Conservation (phyloP, 1,139 yeast species). For the Magnusiomyces tetraspermus region DNA sequence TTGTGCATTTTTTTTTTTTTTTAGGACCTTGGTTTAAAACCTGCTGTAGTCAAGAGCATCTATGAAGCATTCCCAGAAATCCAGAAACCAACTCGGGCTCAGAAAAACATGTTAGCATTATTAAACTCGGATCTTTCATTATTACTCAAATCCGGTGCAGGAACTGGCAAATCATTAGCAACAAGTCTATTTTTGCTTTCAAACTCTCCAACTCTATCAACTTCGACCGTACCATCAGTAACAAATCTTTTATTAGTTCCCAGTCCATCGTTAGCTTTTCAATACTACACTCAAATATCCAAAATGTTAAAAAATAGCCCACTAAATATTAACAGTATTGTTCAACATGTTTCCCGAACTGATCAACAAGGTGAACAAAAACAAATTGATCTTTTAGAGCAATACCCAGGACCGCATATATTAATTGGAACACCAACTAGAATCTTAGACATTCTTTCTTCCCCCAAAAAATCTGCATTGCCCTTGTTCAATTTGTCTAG, state of each 20-base stretch:
- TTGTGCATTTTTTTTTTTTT: no score
- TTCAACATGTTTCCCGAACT: conserved; percentile 58
- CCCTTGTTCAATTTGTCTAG: conserved; percentile 19
- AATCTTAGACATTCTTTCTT: conserved; percentile 56
- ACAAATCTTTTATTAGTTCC: conserved; percentile 56
- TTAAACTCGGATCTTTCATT: conserved; percentile 27
- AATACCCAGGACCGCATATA: conserved; percentile 66
- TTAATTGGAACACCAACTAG: conserved; percentile 84
- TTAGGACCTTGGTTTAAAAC: not conserved
- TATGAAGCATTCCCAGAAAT: conserved; percentile 15
- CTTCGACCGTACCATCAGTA: conserved; percentile 11
- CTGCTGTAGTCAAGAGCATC: conserved; percentile 3
- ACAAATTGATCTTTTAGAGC: conserved; percentile 55
- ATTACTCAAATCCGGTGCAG: conserved; percentile 23
- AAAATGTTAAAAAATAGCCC: conserved; percentile 40
- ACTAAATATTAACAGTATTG: conserved; percentile 34
- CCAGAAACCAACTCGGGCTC: conserved; percentile 23
- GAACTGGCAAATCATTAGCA: conserved; percentile 27
- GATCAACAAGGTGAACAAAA: conserved; percentile 64
- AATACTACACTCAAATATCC: conserved; percentile 41
- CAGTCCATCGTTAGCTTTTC: conserved; percentile 71
- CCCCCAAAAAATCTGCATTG: conserved; percentile 15
- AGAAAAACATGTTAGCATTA: conserved; percentile 27
- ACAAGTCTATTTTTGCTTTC: conserved; percentile 21
- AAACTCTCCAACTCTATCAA: not conserved